Base-by-base conservation (phyloP, 805 yeast species). In the Saccharomycopsis fodiens region DNA sequence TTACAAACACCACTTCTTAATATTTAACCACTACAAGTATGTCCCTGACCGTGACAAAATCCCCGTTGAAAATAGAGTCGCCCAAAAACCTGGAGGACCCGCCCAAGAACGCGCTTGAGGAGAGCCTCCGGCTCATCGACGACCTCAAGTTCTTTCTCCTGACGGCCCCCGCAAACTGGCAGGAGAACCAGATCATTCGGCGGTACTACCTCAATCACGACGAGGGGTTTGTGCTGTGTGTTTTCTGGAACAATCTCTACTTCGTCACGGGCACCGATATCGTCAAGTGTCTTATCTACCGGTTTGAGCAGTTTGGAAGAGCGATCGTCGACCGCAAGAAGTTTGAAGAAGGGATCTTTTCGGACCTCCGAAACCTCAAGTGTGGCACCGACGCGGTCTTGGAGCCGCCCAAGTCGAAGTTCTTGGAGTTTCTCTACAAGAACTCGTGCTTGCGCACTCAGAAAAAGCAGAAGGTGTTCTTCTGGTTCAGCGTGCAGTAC, bases 161-260 rank as follows among this genome's bases (percentile, higher is more conserved):
- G 2, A 86, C 96, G 0, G 97, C 97, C 0, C 97, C 98, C 0
- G 91, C 93, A 3, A 84, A 82, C 57, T 91, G 97, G 95, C 87
- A 80, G 58, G 84, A 79, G 49, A 80, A 82, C 55, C 96, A 91
- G 60, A 81, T 86, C 39, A 85, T 93, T 41, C 72, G 95, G 58
- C 69, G 96, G 44, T 91, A 86, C 62, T 83, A 81, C 59, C 65
- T 91, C 41, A 88, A 87, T 55, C 84, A 82, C 52, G 94, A 85
- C 48, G 96, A 89, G 61, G 93, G 91, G 2, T 87, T 91, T 54
- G 87, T 87, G n/a, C 76, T 85, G 27, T 91, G 98, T 64, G 87
- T 93, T 1, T 82, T 74, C 55, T 91, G 97, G 97, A 85, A 87
- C 57, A 83, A 84, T 57, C 67, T 89, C 12, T 91, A 83, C 60